These are phyloP conservation scores for Metarhizium robertsii DNA, from an alignment of 2,329 filamentous ascomycete genomes.

Conservation along the genomic window DNA sequence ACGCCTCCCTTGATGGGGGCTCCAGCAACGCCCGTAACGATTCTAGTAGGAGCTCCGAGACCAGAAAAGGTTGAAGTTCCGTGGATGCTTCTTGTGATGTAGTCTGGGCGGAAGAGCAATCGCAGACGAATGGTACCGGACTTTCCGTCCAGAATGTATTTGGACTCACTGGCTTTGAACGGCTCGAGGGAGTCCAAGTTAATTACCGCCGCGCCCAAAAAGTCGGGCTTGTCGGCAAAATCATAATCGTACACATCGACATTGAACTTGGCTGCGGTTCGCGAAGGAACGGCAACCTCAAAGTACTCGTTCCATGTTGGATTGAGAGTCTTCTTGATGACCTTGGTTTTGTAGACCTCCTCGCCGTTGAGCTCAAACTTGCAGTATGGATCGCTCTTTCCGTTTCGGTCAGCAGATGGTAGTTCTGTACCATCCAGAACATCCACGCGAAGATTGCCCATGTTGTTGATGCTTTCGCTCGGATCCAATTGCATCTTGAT, in stretches of 20 bases:
- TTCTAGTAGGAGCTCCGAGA: conserved; percentile 77
- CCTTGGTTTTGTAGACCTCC: conserved; percentile 90
- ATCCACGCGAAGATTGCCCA: conserved; percentile 90
- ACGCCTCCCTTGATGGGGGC: conserved; percentile 91
- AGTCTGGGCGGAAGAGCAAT: conserved; percentile 86
- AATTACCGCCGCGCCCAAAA: conserved; percentile 69
- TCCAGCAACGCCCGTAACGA: conserved; percentile 71
- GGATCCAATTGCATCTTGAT: conserved; percentile 91
- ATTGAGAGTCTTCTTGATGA: conserved; percentile 91
- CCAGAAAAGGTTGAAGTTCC: conserved; percentile 90
- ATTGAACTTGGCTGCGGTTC: conserved; percentile 74
- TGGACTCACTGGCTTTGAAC: conserved; percentile 70
- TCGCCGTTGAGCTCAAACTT: conserved; percentile 86
- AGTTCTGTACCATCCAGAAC: conserved; percentile 78
- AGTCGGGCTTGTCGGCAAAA: conserved; percentile 90
- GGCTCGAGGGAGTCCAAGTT: conserved; percentile 75
- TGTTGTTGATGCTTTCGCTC: conserved; percentile 97
- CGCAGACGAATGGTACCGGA: conserved; percentile 75
- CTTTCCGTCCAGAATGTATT: conserved; percentile 74
- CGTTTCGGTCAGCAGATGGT: conserved; percentile 91
- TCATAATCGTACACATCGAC: conserved; percentile 92
- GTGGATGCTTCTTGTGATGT: conserved; percentile 76
- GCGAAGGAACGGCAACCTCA: conserved; percentile 70
- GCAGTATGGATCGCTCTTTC: conserved; percentile 94
- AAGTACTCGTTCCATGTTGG: conserved; percentile 97